Base-by-base conservation (phyloP, 768 basidiomycete genomes). In the Kwoniella heveanensis region DNA sequence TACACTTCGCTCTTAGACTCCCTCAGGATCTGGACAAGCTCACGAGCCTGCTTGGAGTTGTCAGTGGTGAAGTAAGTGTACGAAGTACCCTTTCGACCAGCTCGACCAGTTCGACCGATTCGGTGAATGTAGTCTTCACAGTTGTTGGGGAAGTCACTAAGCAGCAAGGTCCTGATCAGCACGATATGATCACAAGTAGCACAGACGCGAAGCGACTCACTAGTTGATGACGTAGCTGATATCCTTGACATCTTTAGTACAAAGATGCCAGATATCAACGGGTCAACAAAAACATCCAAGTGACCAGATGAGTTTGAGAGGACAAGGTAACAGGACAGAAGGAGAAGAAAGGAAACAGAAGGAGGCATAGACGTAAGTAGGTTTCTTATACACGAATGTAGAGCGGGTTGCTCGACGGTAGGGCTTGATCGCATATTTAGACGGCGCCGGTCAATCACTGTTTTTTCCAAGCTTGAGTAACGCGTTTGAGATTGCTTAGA, bases 51-150 rank as follows among this genome's bases (percentile, higher is more conserved):
- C 82, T 95, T 96, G 53, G 91, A 87, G 79, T 96, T 95, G 73
- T 97, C 92, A 53, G 94, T 90, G 50, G 92, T 96, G 83, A 98
- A 93, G 84, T 92, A 98, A 7, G 94, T 95, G 82, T 91, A 94
- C 0, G 92, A 91, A 39, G 87, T 88, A 69, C 94, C 94, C 79
- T 87, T 94, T 86, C 88, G 85, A 44, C 92, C 92, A 48, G 92
- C 92, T 80, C 58, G 64, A 68, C 95, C 96, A 51, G 82, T 82
- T 63, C 82, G 81, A 67, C 82, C 82, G 76, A 99, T 99, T 71
- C 95, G 92, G 82, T 99, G 95, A 65, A 97, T 92, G 81, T 98
- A 98, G 81, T 96, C 94, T 83, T 95, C 93, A 76, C 90, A 91
- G 78, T 95, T 94, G 82, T 96, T 96, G 0, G 94, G 93, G 84